A percentile compares a stretch with the other conserved stretches of the same genome.
These are phyloP conservation scores for Sutorius australiensis DNA, from an alignment of 768 basidiomycete genomes.

Conservation along the genomic window DNA sequence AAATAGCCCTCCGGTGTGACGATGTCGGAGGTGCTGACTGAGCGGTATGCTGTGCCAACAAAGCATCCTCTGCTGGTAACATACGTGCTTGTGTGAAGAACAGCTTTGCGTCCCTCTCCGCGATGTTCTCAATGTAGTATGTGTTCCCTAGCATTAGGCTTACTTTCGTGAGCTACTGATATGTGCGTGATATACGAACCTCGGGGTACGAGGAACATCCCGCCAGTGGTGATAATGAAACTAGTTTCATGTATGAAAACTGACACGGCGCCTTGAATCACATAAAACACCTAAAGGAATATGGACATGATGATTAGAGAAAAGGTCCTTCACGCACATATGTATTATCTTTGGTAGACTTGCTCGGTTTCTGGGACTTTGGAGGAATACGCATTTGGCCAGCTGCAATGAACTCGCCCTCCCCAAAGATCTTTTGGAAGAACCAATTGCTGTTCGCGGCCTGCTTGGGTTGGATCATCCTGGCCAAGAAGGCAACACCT, in stretches of 20 bases:
- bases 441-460: conserved; percentile 68
- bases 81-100: conserved; percentile 90
- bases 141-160: conserved; percentile 61
- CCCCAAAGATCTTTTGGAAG: conserved; percentile 90
- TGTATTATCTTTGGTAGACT: conserved; percentile 89
- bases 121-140: conserved; percentile 88
- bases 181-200: conserved; percentile 44
- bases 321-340: conserved; percentile 54
- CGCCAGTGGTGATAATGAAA: conserved; percentile 75
- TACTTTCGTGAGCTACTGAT: not conserved
- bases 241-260: conserved; percentile 78
- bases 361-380: conserved; percentile 76
- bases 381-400: conserved; percentile 84
- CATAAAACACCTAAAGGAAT: conserved; percentile 59
- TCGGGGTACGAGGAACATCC: conserved; percentile 87
- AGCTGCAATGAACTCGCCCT: conserved; percentile 87
- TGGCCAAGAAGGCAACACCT: conserved; percentile 80
- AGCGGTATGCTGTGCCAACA: conserved; percentile 23
- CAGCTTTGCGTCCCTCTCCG: conserved; percentile 69
- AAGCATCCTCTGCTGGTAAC: conserved; percentile 33
- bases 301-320: not conserved
- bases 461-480: conserved; percentile 57
- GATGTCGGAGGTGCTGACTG: conserved; percentile 27
- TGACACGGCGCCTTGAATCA: conserved; percentile 85
- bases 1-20: conserved; percentile 27